Conservation (phyloP, 306 rosid genomes). For the Cercis canadensis region DNA sequence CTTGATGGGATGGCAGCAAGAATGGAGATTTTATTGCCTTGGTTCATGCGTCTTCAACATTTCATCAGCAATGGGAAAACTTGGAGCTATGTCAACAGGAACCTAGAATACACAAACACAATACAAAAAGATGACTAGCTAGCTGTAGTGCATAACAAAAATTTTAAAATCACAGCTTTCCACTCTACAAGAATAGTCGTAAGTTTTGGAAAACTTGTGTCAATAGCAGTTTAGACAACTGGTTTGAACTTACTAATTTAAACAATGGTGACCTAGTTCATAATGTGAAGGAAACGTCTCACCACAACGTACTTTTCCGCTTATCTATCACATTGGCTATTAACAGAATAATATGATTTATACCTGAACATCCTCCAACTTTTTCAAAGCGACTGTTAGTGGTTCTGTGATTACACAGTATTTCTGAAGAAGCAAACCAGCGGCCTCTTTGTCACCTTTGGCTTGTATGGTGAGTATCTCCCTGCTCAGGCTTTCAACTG, state of each 20-base stretch:
- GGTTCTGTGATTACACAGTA: conserved; percentile 64
- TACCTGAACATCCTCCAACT: conserved; percentile 85
- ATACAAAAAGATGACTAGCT: conserved; percentile 27
- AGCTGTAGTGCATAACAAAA: neutral
- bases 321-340: conserved; percentile 4
- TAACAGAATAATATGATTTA: conserved; percentile 7
- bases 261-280: conserved; percentile 1
- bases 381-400: conserved; percentile 62
- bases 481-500: conserved; percentile 85
- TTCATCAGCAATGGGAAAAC: conserved; percentile 70
- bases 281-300: neutral
- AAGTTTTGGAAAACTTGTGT: neutral
- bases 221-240: neutral
- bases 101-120: conserved; percentile 53
- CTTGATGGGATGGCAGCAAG: conserved; percentile 12
- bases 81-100: conserved; percentile 82
- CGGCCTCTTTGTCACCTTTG: conserved; percentile 87
- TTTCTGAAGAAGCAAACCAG: conserved; percentile 73
- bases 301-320: conserved; percentile 8
- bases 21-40: conserved; percentile 18
- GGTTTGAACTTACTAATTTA: neutral
- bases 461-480: conserved; percentile 94
- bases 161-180: neutral
- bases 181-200: neutral
- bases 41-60: conserved; percentile 47